Evolutionary conservation across 192 early-diverging fungal species (phyloP), one percentile per base, ranked within the genome.

Genomic region (Backusella sp.): DNA sequence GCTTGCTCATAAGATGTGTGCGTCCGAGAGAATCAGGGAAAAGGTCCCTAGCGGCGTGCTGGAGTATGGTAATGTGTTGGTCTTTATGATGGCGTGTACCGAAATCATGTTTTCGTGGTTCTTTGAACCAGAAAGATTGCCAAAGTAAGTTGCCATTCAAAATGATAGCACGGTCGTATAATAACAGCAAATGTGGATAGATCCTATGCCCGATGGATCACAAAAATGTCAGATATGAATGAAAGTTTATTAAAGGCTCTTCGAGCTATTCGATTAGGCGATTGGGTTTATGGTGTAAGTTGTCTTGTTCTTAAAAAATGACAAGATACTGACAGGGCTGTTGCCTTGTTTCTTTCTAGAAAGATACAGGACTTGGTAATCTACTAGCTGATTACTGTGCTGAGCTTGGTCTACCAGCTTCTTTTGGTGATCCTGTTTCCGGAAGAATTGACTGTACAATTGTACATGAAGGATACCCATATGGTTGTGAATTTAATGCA

Each of bases 61-160:
- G 9, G 68, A 81, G 11, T 80, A 90, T 74, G 83, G 80, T 0
- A 88, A 85, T 56, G 78, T 86, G 0, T 42, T 82, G 6, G 85
- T 87, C 15, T 90, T 91, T 77, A 79, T 85, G 6, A 34, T 86
- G 32, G 78, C 79, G 4, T 87, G 87, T 49, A 86, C 88, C 1
- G 86, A 90, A 71, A 90, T 90, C 42, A 90, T 91, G 86, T 90
- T 79, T 65, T 86, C 86, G 12, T 91, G 88, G 88, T 73, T 91
- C 36, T 90, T 80, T 80, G 86, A 84, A 46, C 80, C 89, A 15
- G 4, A 78, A 6, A 77, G 87, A 19, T 39, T 88, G 36, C 84
- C 90, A 70, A 86, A 78, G 87, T 88, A 82, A 78, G 75, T 44
- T 39, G 37, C 37, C 11, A 39, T 12, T 3, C 0, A 9, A 39